A percentile compares a stretch with the other conserved stretches of the same genome.
These are phyloP conservation scores for Apiospora phragmitis DNA, from an alignment of 2,329 filamentous ascomycete genomes.

Conservation along the genomic window DNA sequence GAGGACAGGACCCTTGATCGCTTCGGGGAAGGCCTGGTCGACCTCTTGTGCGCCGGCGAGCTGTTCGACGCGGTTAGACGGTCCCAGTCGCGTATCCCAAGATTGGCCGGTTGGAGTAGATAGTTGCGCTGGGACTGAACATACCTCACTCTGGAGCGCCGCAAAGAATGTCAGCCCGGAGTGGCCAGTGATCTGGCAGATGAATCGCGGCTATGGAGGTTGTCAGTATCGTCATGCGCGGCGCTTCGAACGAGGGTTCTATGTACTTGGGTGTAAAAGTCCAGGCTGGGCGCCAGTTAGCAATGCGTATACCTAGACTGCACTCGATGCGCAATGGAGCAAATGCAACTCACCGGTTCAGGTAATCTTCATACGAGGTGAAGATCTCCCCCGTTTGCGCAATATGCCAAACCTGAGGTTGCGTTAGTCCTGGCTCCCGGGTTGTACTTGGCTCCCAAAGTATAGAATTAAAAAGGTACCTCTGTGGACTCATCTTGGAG, in stretches of 20 bases:
- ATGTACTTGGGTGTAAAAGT: slow-evolving; percentile 86
- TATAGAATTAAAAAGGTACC: slow-evolving; percentile 51
- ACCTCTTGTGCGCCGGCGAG: slow-evolving; percentile 82
- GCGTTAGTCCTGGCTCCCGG: not conserved
- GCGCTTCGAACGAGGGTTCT: not conserved
- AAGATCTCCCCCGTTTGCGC: slow-evolving; percentile 89
- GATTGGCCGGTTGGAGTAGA: not conserved
- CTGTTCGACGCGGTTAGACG: slow-evolving; percentile 42
- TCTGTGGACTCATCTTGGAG: slow-evolving; percentile 82
- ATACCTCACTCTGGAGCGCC: slow-evolving; percentile 85
- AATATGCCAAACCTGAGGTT: slow-evolving; percentile 82
- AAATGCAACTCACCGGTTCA: slow-evolving; percentile 65
- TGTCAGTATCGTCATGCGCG: slow-evolving; percentile 2
- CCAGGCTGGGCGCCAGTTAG: slow-evolving; percentile 59
- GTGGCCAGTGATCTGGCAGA: slow-evolving; percentile 93
- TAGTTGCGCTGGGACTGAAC: slow-evolving; percentile 31
- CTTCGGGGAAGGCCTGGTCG: slow-evolving; percentile 87
- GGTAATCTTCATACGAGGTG: slow-evolving; percentile 81
- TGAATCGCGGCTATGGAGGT: slow-evolving; percentile 73
- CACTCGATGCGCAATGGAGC: slow-evolving; percentile 9
- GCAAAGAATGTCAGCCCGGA: slow-evolving; percentile 91
- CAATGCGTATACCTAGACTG: not conserved
- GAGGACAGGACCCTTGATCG: slow-evolving; percentile 86
- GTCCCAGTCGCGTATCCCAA: slow-evolving; percentile 4
- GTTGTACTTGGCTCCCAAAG: not conserved